Base-by-base conservation (phyloP, 129 eudicot genomes). In the Scalesia atractyloides region DNA sequence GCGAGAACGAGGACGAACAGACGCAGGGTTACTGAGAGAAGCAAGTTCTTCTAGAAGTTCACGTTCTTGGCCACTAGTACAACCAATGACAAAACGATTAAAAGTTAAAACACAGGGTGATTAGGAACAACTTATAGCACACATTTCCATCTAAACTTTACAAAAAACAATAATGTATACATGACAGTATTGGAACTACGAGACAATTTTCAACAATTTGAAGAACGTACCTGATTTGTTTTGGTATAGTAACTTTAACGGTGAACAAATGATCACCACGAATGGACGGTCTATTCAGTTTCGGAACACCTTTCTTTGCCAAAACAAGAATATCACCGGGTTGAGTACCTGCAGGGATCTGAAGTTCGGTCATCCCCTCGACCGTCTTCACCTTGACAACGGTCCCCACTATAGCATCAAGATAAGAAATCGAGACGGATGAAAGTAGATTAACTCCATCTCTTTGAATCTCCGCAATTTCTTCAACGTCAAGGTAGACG, bases 181-280 rank as follows among this genome's bases (percentile, higher is more conserved):
- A 30, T 30, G 34, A 30, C 34, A 30, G 15, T 24, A 49, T 68
- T 26, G 2, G 34, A 30, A 30, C 34, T 30, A 30, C 3, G 6
- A 12, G 26, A 44, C 5, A 15, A 68, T n/a, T 11, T 3, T 52
- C 44, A 39, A 39, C 44, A 12, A n/a, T 47, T 65, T 9, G 46
- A 61, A 37, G 44, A 33, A 16, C 64, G 54, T 80, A 94, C 99
- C 99, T 94, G 75, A 94, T 76, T 15, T 96, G 89, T 79, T 83
- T 90, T 26, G 99, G 99, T 82, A 94, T 94, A 63, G 81, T 84
- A 64, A 94, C 91, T 88, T 94, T 94, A 39, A 94, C 76, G 44
- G 89, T 84, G 80, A 94, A 94, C 19, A 91, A 78, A 80, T 94
- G 99, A 75, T 94, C 99, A 22, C 99, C 99, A 9, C 99, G 99